These are phyloP conservation scores for Komagataella pastoris DNA, from an alignment of 805 yeast species.

Conservation along the genomic window DNA sequence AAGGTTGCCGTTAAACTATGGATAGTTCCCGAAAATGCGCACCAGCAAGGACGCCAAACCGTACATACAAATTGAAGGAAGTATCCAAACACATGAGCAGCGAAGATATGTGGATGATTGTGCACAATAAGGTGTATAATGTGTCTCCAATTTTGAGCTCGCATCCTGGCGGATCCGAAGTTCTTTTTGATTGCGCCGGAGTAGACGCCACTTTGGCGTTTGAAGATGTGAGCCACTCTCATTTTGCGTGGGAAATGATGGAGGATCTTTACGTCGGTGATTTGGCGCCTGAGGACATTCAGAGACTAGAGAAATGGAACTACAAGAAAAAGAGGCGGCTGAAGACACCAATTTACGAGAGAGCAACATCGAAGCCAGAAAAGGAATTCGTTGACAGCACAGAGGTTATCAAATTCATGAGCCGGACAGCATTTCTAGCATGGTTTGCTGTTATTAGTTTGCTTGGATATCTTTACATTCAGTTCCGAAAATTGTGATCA, in stretches of 20 bases:
- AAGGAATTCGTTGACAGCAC: not conserved
- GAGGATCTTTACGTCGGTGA: constrained; percentile 71
- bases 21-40: not conserved
- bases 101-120: constrained; percentile 60
- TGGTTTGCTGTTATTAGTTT: not conserved
- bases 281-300: constrained; percentile 59
- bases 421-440: not conserved
- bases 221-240: constrained; percentile 65
- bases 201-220: constrained; percentile 60
- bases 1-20: not conserved
- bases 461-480: not conserved
- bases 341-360: not conserved
- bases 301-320: constrained; percentile 13
- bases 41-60: not conserved
- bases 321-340: not conserved
- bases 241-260: constrained; percentile 74
- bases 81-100: constrained; percentile 30
- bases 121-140: constrained; percentile 58
- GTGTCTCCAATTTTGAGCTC: constrained; percentile 37
- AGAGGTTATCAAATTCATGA: not conserved
- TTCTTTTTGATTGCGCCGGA: constrained; percentile 68
- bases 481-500: not conserved
- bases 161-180: constrained; percentile 85
- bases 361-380: not conserved
- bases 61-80: constrained; percentile 21